phyloP scores from a whole-genome alignment of 352 stramenopile species.

The Pythium folliculosum region DNA sequence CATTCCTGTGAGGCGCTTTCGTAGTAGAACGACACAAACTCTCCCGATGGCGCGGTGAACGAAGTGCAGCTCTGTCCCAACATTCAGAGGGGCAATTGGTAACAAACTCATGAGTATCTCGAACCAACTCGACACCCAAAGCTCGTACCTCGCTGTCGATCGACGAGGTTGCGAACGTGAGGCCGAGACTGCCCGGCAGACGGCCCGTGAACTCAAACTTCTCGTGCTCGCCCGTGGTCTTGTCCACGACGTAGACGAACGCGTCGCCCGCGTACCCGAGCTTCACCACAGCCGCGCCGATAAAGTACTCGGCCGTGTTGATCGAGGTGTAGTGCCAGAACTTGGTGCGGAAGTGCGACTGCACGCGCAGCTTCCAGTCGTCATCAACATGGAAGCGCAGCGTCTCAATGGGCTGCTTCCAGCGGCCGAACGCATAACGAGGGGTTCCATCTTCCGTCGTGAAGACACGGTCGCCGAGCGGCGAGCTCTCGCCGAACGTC shows the following conservation, averaged over 20 bases:
- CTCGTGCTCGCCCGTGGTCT: constrained; percentile 26
- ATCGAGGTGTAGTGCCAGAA: constrained; percentile 49
- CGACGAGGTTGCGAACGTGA: constrained; percentile 42
- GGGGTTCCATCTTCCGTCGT: neutral
- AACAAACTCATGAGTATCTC: neutral
- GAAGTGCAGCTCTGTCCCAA: constrained; percentile 31
- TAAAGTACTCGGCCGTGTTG: constrained; percentile 39
- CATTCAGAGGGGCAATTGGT: neutral
- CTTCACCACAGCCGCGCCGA: constrained; percentile 44
- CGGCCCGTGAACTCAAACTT: constrained; percentile 46
- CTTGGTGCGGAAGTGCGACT: constrained; percentile 36
- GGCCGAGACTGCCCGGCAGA: constrained; percentile 30
- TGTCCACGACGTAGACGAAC: constrained; percentile 54
- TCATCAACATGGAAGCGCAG: constrained; percentile 39
- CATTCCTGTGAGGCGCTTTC: constrained; percentile 24
- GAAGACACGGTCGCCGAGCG: constrained; percentile 27
- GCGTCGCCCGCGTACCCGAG: constrained; percentile 44
- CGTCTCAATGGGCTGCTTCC: constrained; percentile 27
- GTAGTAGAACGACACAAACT: constrained; percentile 40
- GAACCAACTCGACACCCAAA: neutral
- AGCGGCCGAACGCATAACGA: constrained; percentile 39
- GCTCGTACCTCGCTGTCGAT: constrained; percentile 32
- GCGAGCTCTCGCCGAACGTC: constrained; percentile 14
- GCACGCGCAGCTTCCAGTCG: constrained; percentile 13
- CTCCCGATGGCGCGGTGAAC: constrained; percentile 16